phyloP scores from a whole-genome alignment of 202 grass and related monocot genomes.

The Hordeum pubiflorum region DNA sequence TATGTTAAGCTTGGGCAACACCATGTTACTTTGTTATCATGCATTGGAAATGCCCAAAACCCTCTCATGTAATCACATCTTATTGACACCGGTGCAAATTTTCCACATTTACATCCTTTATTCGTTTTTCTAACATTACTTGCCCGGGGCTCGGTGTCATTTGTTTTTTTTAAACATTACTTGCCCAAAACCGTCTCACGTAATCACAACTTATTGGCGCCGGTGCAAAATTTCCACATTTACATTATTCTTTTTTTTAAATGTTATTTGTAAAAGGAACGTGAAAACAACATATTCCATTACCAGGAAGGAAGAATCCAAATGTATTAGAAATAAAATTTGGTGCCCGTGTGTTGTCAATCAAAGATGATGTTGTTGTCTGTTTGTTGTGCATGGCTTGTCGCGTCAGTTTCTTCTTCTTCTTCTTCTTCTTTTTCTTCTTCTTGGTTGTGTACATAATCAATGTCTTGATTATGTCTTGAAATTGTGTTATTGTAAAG shows the following conservation, averaged over 20 bases:
- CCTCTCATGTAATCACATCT: background rate
- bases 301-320: background rate
- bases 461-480: no score
- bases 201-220: background rate
- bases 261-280: background rate
- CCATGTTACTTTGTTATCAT: background rate
- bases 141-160: background rate
- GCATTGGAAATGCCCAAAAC: background rate
- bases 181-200: background rate
- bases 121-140: background rate
- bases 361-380: background rate
- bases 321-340: background rate
- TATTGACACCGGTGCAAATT: background rate
- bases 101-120: background rate
- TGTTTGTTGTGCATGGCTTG: background rate
- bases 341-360: background rate
- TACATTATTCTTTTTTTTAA: background rate
- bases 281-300: background rate
- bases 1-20: background rate
- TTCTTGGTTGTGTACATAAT: background rate
- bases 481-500: background rate
- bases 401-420: background rate
- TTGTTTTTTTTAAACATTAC: background rate
- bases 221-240: background rate
- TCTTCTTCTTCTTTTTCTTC: background rate